Evolutionary conservation across 257 asterid genomes (phyloP).

Genomic region (Hygrophila difformis): DNA sequence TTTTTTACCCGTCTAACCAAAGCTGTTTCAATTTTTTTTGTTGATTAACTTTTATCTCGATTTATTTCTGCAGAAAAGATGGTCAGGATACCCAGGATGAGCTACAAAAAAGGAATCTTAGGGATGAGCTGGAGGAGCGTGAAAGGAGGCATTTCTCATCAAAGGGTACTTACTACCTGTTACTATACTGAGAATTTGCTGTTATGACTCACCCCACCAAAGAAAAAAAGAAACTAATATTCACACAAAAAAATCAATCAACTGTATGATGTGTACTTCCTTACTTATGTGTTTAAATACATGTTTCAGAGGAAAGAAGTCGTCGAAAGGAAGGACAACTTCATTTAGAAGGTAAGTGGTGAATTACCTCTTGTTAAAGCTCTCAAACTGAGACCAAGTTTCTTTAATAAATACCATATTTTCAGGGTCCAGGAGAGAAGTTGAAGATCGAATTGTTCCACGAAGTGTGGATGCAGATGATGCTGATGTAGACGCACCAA

Average conservation of each 20-base stretch:
- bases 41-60: slow-evolving; percentile 4
- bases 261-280: no score
- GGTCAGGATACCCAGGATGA: slow-evolving; percentile 66
- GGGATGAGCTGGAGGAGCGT: slow-evolving; percentile 55
- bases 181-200: no score
- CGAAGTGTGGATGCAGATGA: slow-evolving; percentile 86
- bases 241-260: not conserved
- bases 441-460: slow-evolving; percentile 70
- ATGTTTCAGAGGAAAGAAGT: slow-evolving; percentile 80
- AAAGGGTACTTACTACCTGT: slow-evolving; percentile 22
- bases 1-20: no score
- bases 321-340: slow-evolving; percentile 75
- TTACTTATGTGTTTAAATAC: not conserved
- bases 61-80: slow-evolving; percentile 33
- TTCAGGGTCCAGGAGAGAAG: slow-evolving; percentile 66
- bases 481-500: slow-evolving; percentile 50
- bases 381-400: no score
- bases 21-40: no score
- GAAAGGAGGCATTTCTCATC: slow-evolving; percentile 49
- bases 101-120: slow-evolving; percentile 42
- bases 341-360: slow-evolving; percentile 70
- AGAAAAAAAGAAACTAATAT: no score
- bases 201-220: no score
- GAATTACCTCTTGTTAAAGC: not conserved
- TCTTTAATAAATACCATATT: not conserved